Evolutionary conservation across 495 filamentous ascomycete species (phyloP), one percentile per base, ranked within the genome.

Genomic region (Penicillium coffeae): DNA sequence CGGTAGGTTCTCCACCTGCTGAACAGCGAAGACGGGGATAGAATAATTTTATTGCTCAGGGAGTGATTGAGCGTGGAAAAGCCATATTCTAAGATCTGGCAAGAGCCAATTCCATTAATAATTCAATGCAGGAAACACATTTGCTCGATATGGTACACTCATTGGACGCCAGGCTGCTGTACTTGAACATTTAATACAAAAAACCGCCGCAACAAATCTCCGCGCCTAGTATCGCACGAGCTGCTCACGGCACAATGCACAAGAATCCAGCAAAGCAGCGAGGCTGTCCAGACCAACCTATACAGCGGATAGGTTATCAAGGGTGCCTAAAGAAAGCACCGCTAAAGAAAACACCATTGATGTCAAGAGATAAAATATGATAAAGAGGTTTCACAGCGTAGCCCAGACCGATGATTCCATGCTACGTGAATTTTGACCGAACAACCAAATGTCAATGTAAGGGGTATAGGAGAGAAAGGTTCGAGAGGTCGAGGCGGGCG

Each of bases 251-350:
- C 15, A 3, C 35, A 45, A 30, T 2, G 21, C 12, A 38, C 32
- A 25, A 34, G 30, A 38, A 13, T 13, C 33, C 33, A 46, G 12
- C 13, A 38, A 35, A 42, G 48, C 36, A 35, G 36, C 16, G 9
- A 51, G 9, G 45, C 38, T 44, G 53, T 35, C 42, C 38, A 51
- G 33, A 55, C 35, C 35, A 45, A 63, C 70, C 66, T 64, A 70
- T 66, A 50, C 70, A 58, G 68, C 70, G 59, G 66, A 73, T 64
- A 69, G 70, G 64, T 59, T 52, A 42, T 59, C 47, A 51, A 56
- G 46, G 49, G 38, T 46, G 48, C 40, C 54, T 56, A 50, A 55
- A 54, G 47, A 50, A 58, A 62, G 50, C 52, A 55, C 54, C 50
- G 44, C 38, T 42, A 18, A 52, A 51, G 45, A 44, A 50, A 63